Conservation (phyloP, 2,329 filamentous ascomycete species). For the Diaporthe sp. region DNA sequence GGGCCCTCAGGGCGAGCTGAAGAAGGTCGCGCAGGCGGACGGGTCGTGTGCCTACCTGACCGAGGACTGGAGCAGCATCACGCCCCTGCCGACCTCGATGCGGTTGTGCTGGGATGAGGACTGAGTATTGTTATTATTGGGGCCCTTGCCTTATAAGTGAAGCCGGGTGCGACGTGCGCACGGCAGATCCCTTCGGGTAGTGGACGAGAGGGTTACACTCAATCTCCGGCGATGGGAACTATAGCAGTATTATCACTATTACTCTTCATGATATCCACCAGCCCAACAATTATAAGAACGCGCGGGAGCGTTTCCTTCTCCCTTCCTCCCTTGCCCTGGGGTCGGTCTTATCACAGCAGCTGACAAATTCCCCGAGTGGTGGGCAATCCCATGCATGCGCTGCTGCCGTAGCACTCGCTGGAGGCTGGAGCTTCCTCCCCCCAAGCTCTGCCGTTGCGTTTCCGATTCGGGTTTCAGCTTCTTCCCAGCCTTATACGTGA, state of each 20-base stretch:
- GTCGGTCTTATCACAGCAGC: background rate
- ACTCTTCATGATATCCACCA: background rate
- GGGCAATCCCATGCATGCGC: background rate
- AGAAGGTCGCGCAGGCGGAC: conserved; percentile 70
- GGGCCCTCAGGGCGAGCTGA: conserved; percentile 76
- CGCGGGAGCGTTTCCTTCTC: background rate
- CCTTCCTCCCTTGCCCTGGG: background rate
- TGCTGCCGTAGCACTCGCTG: conserved; percentile 13
- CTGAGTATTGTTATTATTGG: background rate
- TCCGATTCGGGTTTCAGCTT: conserved; percentile 28
- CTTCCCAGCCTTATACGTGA: conserved; percentile 21
- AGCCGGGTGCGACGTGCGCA: background rate
- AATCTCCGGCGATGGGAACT: conserved; percentile 3
- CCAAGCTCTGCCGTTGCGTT: conserved; percentile 8
- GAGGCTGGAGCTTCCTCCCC: background rate
- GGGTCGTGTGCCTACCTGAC: conserved; percentile 74
- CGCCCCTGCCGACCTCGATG: conserved; percentile 51
- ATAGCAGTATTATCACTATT: conserved; percentile 5
- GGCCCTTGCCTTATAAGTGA: background rate
- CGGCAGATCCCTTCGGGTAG: conserved; percentile 25
- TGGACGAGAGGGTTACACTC: background rate
- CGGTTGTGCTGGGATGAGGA: conserved; percentile 49
- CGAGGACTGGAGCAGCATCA: conserved; percentile 69
- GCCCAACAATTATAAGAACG: background rate
- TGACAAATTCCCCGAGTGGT: background rate